Conservation (phyloP, 495 filamentous ascomycete genomes). For the Choiromyces venosus region DNA sequence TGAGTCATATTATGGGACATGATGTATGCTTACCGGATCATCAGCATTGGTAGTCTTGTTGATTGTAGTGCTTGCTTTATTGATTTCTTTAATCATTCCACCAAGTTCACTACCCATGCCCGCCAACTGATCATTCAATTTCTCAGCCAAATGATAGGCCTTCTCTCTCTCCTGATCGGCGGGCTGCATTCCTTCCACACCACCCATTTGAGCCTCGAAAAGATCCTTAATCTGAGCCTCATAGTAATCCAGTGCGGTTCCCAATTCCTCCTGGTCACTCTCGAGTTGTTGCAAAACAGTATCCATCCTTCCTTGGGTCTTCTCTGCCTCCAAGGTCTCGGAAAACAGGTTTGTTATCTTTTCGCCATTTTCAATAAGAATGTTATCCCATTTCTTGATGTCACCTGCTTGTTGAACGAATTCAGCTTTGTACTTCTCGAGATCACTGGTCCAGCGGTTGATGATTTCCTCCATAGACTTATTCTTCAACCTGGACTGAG, state of each 20-base stretch:
- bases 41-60: conserved; percentile 83
- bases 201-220: conserved; percentile 62
- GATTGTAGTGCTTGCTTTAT: conserved; percentile 71
- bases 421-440: conserved; percentile 90
- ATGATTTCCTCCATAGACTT: conserved; percentile 99
- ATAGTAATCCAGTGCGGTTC: conserved; percentile 76
- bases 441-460: conserved; percentile 91
- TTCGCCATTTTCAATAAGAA: conserved; percentile 83
- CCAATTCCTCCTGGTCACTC: conserved; percentile 82
- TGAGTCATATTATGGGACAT: conserved; percentile 10
- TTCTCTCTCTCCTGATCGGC: conserved; percentile 91
- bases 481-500: conserved; percentile 76
- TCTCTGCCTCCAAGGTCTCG: conserved; percentile 82
- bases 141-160: conserved; percentile 89
- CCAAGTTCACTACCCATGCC: conserved; percentile 86
- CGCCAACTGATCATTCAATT: conserved; percentile 75
- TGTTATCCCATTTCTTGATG: conserved; percentile 82
- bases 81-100: conserved; percentile 98
- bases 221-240: conserved; percentile 83
- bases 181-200: conserved; percentile 66
- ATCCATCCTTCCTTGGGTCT: conserved; percentile 84
- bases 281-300: conserved; percentile 81
- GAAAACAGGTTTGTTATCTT: conserved; percentile 86
- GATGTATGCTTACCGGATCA: conserved; percentile 69
- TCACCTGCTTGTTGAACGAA: conserved; percentile 84